Conservation (phyloP, 176 grass and related monocot genomes). For the Thalia dealbata region DNA sequence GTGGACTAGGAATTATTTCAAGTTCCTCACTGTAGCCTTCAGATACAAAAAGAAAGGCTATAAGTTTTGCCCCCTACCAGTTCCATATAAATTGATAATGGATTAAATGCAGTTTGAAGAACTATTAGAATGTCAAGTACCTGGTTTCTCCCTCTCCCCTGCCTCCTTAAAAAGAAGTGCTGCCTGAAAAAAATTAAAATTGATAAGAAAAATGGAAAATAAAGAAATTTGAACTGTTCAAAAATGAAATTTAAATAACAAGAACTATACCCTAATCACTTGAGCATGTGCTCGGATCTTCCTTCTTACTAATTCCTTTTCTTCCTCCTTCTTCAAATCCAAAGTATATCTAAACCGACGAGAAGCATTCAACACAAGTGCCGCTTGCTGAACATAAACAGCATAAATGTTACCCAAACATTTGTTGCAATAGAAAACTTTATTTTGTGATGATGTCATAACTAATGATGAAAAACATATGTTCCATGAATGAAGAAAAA, state of each 20-base stretch:
- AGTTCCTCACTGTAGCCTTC: background rate
- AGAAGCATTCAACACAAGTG: slow-evolving; percentile 89
- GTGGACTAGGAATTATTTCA: background rate
- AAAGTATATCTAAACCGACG: slow-evolving; percentile 87
- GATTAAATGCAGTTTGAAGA: background rate
- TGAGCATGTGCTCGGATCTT: slow-evolving; percentile 87
- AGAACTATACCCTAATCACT: slow-evolving; percentile 62
- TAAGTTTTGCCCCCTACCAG: background rate
- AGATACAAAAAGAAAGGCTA: background rate
- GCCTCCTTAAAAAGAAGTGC: slow-evolving; percentile 82
- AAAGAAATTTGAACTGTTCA: background rate
- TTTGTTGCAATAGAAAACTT: background rate
- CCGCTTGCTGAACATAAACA: slow-evolving; percentile 51
- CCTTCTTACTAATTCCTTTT: slow-evolving; percentile 58
- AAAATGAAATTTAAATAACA: background rate
- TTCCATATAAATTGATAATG: background rate
- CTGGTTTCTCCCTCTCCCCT: slow-evolving; percentile 29
- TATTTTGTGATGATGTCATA: background rate
- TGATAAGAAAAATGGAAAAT: slow-evolving; percentile 2
- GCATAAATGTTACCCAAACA: background rate
- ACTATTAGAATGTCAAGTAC: background rate
- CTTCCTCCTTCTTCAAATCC: slow-evolving; percentile 77
- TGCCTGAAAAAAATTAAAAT: slow-evolving; percentile 46
- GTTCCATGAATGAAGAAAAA: too few relatives aligned
- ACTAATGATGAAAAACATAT: too few relatives aligned